A percentile compares a stretch with the other conserved stretches of the same genome.
phyloP scores from a whole-genome alignment of 1,139 yeast genomes.

The Scheffersomyces insectosa region DNA sequence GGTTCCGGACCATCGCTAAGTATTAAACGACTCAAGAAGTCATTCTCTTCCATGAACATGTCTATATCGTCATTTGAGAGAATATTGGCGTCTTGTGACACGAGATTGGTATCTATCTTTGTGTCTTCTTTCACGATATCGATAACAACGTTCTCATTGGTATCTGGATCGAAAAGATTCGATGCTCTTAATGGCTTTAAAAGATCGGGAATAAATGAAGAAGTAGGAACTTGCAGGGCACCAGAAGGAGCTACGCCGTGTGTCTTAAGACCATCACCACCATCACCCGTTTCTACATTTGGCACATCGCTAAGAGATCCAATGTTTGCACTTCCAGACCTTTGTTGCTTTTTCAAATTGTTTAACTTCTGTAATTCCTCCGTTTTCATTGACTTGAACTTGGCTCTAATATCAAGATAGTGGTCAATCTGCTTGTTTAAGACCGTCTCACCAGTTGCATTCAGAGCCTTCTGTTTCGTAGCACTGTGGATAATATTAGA shows the following conservation, averaged over 20 bases:
- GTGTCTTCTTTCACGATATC: conserved; percentile 1
- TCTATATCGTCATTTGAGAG: conserved; percentile 8
- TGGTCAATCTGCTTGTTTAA: conserved; percentile 38
- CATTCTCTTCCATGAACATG: conserved; percentile 18
- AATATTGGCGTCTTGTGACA: not conserved
- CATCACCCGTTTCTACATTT: not conserved
- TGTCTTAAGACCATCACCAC: not conserved
- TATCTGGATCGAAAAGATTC: conserved; percentile 17
- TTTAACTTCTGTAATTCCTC: conserved; percentile 16
- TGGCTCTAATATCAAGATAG: conserved; percentile 31
- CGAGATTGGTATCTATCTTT: not conserved
- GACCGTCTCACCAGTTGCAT: conserved; percentile 14
- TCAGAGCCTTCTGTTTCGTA: conserved; percentile 26
- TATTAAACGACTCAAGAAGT: conserved; percentile 5
- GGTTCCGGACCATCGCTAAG: not conserved
- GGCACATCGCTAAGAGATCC: not conserved
- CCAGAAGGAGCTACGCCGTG: not conserved
- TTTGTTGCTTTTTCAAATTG: conserved; percentile 9
- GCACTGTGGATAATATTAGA: conserved; percentile 43
- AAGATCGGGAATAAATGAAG: conserved; percentile 21
- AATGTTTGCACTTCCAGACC: too few species aligned
- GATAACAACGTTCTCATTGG: conserved; percentile 9
- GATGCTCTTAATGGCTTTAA: conserved; percentile 23
- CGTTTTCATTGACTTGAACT: conserved; percentile 21
- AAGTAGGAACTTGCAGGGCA: not conserved